Conservation (phyloP, 2,329 filamentous ascomycete species). For the Grosmannia clavigera region DNA sequence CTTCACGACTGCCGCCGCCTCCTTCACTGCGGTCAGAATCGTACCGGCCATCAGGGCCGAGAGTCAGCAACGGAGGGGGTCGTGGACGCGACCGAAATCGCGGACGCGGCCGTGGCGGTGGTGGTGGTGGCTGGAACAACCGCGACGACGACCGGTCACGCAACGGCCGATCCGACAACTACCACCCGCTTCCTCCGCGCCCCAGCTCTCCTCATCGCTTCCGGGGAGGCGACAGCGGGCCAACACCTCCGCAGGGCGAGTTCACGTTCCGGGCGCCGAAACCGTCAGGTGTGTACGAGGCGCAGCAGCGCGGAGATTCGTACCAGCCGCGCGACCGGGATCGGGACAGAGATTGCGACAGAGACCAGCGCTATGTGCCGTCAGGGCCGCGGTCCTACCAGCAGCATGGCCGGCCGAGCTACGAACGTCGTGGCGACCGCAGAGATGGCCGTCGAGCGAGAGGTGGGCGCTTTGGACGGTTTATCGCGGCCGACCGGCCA, state of each 20-base stretch:
- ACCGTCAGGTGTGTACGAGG: slow-evolving; percentile 34
- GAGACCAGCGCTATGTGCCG: not conserved
- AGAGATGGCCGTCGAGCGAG: slow-evolving; percentile 3
- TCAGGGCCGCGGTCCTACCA: slow-evolving; percentile 7
- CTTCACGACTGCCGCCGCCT: slow-evolving; percentile 5
- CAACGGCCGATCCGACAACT: not conserved
- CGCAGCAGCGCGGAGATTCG: slow-evolving; percentile 38
- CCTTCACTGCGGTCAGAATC: not conserved
- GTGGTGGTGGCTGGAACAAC: not conserved
- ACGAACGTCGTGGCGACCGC: not conserved
- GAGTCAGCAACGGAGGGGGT: not conserved
- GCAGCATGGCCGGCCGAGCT: not conserved
- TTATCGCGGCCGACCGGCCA: slow-evolving; percentile 33
- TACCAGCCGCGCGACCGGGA: slow-evolving; percentile 15
- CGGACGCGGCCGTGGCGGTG: not conserved
- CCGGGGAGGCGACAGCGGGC: not conserved
- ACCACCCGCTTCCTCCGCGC: not conserved
- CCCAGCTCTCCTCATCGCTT: not conserved
- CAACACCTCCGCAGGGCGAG: slow-evolving; percentile 29
- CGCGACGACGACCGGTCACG: not conserved
- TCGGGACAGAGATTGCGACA: not conserved
- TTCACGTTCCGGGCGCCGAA: slow-evolving; percentile 45
- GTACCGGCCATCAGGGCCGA: not conserved
- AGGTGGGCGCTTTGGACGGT: slow-evolving; percentile 16
- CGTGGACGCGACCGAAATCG: not conserved